Base-by-base conservation (phyloP, 129 eudicot species). In the Artemisia annua region DNA sequence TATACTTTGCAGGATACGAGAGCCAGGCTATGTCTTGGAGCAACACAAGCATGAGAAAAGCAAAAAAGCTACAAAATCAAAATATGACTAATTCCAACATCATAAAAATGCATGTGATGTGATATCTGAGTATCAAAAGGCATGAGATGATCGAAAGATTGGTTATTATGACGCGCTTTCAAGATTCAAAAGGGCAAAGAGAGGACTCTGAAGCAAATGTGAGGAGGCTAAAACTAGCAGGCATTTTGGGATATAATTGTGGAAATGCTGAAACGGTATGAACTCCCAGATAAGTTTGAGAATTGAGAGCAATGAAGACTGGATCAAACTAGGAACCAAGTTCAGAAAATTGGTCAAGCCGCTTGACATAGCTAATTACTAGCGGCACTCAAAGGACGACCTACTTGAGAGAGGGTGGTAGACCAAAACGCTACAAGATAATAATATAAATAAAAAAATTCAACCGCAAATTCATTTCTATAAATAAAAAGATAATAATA, bases 271-370 rank as follows among this genome's bases (percentile, higher is more conserved):
- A 89, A 86, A 77, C 81, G 96, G 11, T 71, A 83, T 48, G 98
- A 90, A 70, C 95, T 94, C 26, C 97, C 93, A 1, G 98, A 94
- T 55, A 89, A 83, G 71, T 92, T 92, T 35, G 98, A 89, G 85
- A 85, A 20, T 20, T 20, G 22, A 20, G 22, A 20, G 83, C 57
- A 53, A 82, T 15, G 44, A 77, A 54, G 96, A 89, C 49, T 92
- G 98, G 98, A 85, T 87, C 15, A 78, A 85, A 75, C 67, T 87
- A 2, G 98, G 98, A 11, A 87, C 91, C 32, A 24, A 67, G 75
- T 89, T 83, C 44, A 69, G 98, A 63, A 66, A 82, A 48, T 82
- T 85, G 14, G 84, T 92, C 11, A 96, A 92, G 85, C 91, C 95
- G 1, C 72, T 92, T 26, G 98, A 92, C 66, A 89, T 92, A 11